Conservation (phyloP, 495 filamentous ascomycete species). For the Penicillium chermesinum region DNA sequence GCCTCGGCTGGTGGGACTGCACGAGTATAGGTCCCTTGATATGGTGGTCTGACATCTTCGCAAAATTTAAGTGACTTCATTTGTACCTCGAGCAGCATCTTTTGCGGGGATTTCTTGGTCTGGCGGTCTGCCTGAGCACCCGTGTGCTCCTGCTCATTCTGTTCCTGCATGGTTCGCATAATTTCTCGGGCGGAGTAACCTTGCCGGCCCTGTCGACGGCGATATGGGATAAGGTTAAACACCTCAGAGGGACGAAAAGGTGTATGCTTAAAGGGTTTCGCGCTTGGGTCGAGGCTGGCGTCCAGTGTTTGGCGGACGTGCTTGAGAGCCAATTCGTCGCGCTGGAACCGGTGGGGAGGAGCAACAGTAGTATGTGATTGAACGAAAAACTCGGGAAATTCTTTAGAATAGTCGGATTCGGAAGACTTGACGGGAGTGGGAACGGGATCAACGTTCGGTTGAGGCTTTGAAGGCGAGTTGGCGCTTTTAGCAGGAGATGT, state of each 20-base stretch:
- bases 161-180: conserved; percentile 49
- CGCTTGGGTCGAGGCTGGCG: conserved; percentile 30
- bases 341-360: conserved; percentile 43
- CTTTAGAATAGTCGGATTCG: conserved; percentile 60
- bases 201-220: conserved; percentile 47
- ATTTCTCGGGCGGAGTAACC: conserved; percentile 60
- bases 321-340: conserved; percentile 51
- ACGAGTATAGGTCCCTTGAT: conserved; percentile 76
- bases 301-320: conserved; percentile 46
- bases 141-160: conserved; percentile 15
- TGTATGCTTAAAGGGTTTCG: conserved; percentile 16
- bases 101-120: conserved; percentile 24
- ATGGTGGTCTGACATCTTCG: conserved; percentile 87
- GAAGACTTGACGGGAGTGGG: conserved; percentile 13
- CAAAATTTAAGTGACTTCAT: conserved; percentile 77
- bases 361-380: conserved; percentile 63
- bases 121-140: conserved; percentile 4
- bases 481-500: conserved; percentile 13
- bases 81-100: conserved; percentile 57
- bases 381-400: conserved; percentile 74
- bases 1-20: conserved; percentile 44
- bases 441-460: conserved; percentile 3
- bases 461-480: conserved; percentile 22
- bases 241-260: conserved; percentile 52
- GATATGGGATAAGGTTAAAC: conserved; percentile 53